Evolutionary conservation across 768 basidiomycete genomes (phyloP), one percentile per base, ranked within the genome.

Genomic region (Tubosaeta sp.): DNA sequence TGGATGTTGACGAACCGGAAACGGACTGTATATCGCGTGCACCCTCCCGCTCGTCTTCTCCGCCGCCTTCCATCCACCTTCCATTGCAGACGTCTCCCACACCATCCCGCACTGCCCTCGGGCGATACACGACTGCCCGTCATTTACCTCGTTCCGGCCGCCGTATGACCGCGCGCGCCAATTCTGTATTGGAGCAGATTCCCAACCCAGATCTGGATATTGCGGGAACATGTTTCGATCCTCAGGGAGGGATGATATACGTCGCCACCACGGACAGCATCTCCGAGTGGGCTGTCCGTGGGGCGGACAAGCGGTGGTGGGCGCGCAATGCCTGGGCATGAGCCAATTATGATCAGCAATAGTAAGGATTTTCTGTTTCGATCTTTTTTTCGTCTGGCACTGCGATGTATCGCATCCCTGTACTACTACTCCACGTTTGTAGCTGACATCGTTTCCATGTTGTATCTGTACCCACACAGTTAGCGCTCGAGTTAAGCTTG

Each of bases 271-370:
- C 78, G 53, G 66, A 73, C 53, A 82, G 83, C 34, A 73, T 94
- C 25, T 85, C 83, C 7, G 91, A 93, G 65, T 94, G 88, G 87
- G 74, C 78, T 41, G 74, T 94, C 48, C 74, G 79, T 19, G 86
- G 85, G 5, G 80, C 82, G 13, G 84, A 85, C 56, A 87, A 85
- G 74, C 72, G 79, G 46, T 90, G 86, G 86, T 89, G 84, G 83
- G 70, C 74, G 41, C 78, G 74, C 57, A 74, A 75, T 1, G 61
- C 63, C 34, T 77, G 77, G 73, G 76, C 71, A 52, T 79, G 49
- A 66, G 12, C 29, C 27, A 44, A 19, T 34, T 32, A 26, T n/a
- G 43, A 25, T 8, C 32, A 14, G 34, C 34, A 35, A 16, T 25
- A 26, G 25, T 41, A 48, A 37, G 26, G 43, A 54, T 50, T 53